Evolutionary conservation across 1,284 basidiomycete species (phyloP).

Genomic region (Phellopilus nigrolimitatus): DNA sequence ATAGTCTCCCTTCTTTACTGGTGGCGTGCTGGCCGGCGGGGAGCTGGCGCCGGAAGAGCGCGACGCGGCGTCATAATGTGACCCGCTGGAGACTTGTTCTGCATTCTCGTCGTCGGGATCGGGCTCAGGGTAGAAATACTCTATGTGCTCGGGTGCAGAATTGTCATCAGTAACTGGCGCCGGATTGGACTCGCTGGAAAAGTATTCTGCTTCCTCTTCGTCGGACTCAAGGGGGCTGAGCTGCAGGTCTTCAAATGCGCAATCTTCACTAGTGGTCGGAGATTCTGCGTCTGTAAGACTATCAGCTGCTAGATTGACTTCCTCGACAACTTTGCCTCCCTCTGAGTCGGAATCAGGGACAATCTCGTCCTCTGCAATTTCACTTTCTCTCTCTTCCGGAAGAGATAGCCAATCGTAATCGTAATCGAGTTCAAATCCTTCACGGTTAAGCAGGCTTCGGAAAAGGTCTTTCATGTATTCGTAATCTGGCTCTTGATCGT

Average conservation of each 20-base stretch:
- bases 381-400: not conserved
- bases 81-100: not conserved
- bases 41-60: not conserved
- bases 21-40: not conserved
- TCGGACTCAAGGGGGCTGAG: too few relatives aligned
- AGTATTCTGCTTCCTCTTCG: too few relatives aligned
- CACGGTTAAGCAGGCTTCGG: conserved; percentile 1
- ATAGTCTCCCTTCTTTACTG: conserved; percentile 7
- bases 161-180: too few relatives aligned
- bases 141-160: too few relatives aligned
- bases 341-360: not conserved
- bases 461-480: conserved; percentile 17
- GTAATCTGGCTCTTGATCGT: conserved; percentile 21
- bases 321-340: not conserved
- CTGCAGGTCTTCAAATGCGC: too few relatives aligned
- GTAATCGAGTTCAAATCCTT: conserved; percentile 9
- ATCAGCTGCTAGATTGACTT: not conserved
- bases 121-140: not conserved
- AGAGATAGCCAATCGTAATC: conserved; percentile 16
- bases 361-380: not conserved
- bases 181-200: too few relatives aligned
- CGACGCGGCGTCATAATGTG: not conserved
- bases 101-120: not conserved
- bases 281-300: not conserved
- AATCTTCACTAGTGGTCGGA: too few relatives aligned